Percentiles rank a stretch among this genome's conserved stretches.
phyloP scores from a whole-genome alignment of 2,329 filamentous ascomycete species.

The Sporothrix pallida region DNA sequence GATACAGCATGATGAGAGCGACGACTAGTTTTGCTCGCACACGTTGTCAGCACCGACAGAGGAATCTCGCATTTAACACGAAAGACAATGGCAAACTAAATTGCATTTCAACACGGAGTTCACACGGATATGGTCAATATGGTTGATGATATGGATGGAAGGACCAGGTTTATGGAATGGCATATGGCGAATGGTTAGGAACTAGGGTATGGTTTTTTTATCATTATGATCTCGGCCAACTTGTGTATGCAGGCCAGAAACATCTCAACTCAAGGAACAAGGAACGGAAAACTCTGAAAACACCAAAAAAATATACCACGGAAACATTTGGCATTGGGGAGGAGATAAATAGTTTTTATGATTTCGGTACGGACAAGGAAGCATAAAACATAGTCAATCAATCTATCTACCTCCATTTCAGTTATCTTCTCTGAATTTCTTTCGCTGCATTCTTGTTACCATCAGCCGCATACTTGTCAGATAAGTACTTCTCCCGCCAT shows the following conservation, averaged over 20 bases:
- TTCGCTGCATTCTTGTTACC: not conserved
- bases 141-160: no score
- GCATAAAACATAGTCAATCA: conserved; percentile 14
- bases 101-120: no score
- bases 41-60: no score
- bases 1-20: no score
- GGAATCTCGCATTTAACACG: no score
- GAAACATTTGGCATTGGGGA: not conserved
- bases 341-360: conserved; percentile 14
- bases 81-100: no score
- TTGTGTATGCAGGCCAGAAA: not conserved
- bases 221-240: not conserved
- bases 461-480: not conserved
- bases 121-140: no score
- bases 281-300: not conserved
- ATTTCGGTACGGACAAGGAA: conserved; percentile 14
- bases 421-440: not conserved
- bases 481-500: no score
- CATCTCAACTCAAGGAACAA: not conserved
- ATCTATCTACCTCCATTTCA: not conserved
- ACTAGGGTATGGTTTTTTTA: no score
- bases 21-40: no score
- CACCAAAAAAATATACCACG: not conserved
- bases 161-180: no score
- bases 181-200: no score